Evolutionary conservation across 345 rosid species (phyloP), one percentile per base, ranked within the genome.

Genomic region (Linum trigynum): DNA sequence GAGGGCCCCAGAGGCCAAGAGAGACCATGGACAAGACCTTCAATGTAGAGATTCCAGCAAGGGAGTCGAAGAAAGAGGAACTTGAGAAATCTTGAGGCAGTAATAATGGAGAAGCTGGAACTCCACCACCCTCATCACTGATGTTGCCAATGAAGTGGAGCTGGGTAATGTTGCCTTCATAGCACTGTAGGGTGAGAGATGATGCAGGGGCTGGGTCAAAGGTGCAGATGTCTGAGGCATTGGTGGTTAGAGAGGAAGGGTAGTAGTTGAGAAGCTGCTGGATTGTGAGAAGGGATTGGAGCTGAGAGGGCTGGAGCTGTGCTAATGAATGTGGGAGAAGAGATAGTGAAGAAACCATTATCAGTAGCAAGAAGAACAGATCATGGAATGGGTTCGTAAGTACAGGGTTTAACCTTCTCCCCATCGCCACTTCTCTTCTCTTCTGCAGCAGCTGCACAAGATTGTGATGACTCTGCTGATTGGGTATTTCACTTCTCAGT

Each of bases 1-100:
- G 65, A 15, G 84, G 71, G 2, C 92, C 88, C 69, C 70, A 61
- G 5, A 84, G 66, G 39, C 85, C 85, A 43, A 86, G 62, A 57
- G 88, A 84, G 67, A 81, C 84, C 71, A 86, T 41, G 57, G 87
- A 74, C n/a, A 86, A 72, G 15, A 86, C 92, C 71, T 79, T 84
- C 59, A 86, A 72, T 73, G 67, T 75, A 10, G 85, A 63, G 38
- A 82, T 66, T 45, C 66, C 7, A 36, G 68, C 75, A 38, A 86
- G 69, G 39, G 74, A 56, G 39, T 53, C 64, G 66, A 84, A 82
- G 43, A 84, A 67, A 45, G 71, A 68, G 9, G 63, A 74, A 41
- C 75, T 57, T 39, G 85, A 72, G 65, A 84, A 76, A 14, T 35
- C 61, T 56, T 57, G 56, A 45, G 80, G 76, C 14, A 48, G 53